A percentile compares a stretch with the other conserved stretches of the same genome.
phyloP scores from a whole-genome alignment of 805 yeast species.

The Candida gorgasii region DNA sequence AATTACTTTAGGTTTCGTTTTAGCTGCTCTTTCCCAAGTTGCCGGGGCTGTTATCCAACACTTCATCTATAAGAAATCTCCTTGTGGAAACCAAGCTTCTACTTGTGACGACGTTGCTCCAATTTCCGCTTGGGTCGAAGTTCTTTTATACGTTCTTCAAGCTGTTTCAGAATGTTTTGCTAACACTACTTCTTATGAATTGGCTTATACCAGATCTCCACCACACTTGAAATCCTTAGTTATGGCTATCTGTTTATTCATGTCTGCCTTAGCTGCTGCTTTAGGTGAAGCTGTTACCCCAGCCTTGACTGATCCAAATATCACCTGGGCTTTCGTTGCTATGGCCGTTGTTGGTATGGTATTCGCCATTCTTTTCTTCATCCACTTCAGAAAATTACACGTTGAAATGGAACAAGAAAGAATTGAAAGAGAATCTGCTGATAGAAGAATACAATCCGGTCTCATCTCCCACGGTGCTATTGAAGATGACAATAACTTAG shows the following conservation, averaged over 20 bases:
- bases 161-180: constrained; percentile 58
- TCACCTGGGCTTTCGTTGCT: constrained; percentile 42
- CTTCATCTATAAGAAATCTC: constrained; percentile 48
- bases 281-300: constrained; percentile 44
- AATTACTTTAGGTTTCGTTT: constrained; percentile 48
- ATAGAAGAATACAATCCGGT: constrained; percentile 7
- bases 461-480: constrained; percentile 19
- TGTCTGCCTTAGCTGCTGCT: constrained; percentile 51
- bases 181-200: constrained; percentile 51
- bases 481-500: constrained; percentile 23
- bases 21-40: constrained; percentile 48
- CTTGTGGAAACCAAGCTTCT: constrained; percentile 52
- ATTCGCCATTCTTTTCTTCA: constrained; percentile 30
- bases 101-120: constrained; percentile 25
- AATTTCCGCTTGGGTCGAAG: constrained; percentile 16
- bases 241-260: constrained; percentile 45
- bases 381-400: constrained; percentile 40
- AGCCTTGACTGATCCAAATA: constrained; percentile 41
- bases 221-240: constrained; percentile 52
- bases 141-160: constrained; percentile 13
- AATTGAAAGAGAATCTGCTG: constrained; percentile 24
- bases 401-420: constrained; percentile 40
- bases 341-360: constrained; percentile 37
- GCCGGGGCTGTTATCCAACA: constrained; percentile 53
- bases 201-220: constrained; percentile 56